Conservation (phyloP, 2,329 filamentous ascomycete genomes). For the Aspergillus persii region DNA sequence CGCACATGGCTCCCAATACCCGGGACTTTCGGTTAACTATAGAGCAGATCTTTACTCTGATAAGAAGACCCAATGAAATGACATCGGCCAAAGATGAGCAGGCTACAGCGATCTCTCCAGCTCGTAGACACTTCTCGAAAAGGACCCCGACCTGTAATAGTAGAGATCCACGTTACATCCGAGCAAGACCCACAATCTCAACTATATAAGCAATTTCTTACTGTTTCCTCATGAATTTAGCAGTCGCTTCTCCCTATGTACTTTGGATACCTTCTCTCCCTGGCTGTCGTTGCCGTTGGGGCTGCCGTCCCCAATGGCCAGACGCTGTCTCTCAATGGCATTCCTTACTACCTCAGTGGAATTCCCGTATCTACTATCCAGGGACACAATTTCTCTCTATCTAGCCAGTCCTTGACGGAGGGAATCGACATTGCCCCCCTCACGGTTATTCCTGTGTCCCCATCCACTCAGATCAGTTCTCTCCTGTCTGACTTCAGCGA, state of each 20-base stretch:
- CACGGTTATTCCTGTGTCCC: constrained; percentile 15
- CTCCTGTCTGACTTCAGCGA: constrained; percentile 11
- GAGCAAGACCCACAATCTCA: neutral
- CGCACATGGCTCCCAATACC: neutral
- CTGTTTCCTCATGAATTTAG: neutral
- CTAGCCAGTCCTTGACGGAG: neutral
- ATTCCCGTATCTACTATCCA: constrained; percentile 15
- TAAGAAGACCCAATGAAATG: neutral
- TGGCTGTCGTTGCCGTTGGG: neutral
- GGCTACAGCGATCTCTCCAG: neutral
- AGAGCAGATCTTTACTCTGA: neutral
- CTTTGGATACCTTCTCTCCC: neutral
- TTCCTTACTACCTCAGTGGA: constrained; percentile 30
- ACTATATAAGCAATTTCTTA: neutral
- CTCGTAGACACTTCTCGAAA: neutral
- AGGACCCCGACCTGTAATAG: neutral
- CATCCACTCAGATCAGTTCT: constrained; percentile 1
- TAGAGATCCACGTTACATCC: neutral
- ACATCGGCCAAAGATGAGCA: neutral
- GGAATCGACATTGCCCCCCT: constrained; percentile 15
- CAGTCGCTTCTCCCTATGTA: neutral
- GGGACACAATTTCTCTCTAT: neutral
- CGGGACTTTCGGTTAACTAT: neutral
- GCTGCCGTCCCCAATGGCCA: constrained; percentile 5
- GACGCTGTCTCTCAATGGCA: constrained; percentile 22